Base-by-base conservation (phyloP, 108 stramenopile species). In the Stephanodiscus triporus region DNA sequence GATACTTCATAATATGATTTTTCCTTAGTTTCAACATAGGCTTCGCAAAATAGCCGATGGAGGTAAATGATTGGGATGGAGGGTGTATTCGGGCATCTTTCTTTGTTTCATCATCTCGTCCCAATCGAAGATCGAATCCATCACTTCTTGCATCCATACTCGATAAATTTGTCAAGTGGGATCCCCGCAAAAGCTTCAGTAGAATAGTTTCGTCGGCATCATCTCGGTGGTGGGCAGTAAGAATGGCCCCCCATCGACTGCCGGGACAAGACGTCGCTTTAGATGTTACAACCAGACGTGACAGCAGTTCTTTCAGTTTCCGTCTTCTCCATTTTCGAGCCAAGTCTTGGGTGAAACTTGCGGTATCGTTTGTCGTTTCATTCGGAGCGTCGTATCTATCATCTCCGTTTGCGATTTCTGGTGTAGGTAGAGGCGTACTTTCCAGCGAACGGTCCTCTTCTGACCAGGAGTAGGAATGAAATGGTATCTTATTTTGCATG, bases 171-270 rank as follows among this genome's bases (percentile, higher is more conserved):
- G 87, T 73, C 37, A 96, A 60, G 68, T 96, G 92, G 9, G 86
- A 84, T 17, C 95, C 95, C 14, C 95, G 85, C 10, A 96, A 50
- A 10, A 93, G 58, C 77, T 96, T 96, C 29, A 96, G 70, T n/a
- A 93, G 57, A 30, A 94, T 62, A 2, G 91, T 90, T 80, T 96
- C 92, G 26, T 81, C 85, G 10, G 88, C 85, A 80, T 93, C 95
- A 84, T 96, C 91, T 37, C 75, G 43, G 67, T 96, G 95, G 75
- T 96, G 95, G 9, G 91, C 95, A 9, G 92, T 92, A 10, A 96
- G 73, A 36, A 95, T 87, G 1, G 87, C 60, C 45, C 94, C 91
- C 75, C 70, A 70, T 60, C 64, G 61, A 38, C 68, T 56, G 37
- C 55, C 64, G 24, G 64, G 32, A 55, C 19, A 14, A 17, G 56